Conservation (phyloP, 257 asterid species). For the Ilex aquifolium region DNA sequence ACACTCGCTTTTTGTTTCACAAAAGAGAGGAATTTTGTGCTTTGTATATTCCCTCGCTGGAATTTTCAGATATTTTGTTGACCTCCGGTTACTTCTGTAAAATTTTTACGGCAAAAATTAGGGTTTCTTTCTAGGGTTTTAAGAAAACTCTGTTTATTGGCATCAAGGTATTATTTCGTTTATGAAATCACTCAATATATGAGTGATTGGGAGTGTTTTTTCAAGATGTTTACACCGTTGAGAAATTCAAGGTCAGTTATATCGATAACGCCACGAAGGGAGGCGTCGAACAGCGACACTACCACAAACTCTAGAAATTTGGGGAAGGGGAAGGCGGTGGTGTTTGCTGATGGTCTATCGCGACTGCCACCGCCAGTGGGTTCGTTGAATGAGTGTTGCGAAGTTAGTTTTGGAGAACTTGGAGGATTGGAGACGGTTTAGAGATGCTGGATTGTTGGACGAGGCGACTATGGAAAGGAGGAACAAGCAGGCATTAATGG, state of each 20-base stretch:
- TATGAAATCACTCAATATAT: too few relatives aligned
- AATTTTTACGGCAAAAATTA: too few relatives aligned
- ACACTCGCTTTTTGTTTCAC: too few relatives aligned
- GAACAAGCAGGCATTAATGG: constrained; percentile 57
- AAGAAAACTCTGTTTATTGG: too few relatives aligned
- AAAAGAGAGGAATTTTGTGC: too few relatives aligned
- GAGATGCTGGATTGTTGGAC: constrained; percentile 73
- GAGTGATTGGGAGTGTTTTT: too few relatives aligned
- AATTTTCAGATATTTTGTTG: too few relatives aligned
- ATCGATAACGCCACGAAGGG: constrained; percentile 39
- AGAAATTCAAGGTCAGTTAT: constrained; percentile 46
- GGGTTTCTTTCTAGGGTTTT: too few relatives aligned
- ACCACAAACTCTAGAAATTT: constrained; percentile 22
- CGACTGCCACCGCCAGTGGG: constrained; percentile 43
- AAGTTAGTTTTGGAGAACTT: constrained; percentile 35
- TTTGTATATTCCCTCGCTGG: too few relatives aligned
- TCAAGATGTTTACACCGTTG: constrained; percentile 61
- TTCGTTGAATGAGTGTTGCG: constrained; percentile 38
- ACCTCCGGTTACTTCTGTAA: too few relatives aligned
- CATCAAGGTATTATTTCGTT: too few relatives aligned
- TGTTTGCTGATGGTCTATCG: constrained; percentile 40
- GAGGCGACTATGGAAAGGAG: constrained; percentile 67
- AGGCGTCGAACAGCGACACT: constrained; percentile 16
- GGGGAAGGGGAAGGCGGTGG: constrained; percentile 57
- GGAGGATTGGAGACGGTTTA: constrained; percentile 90